Evolutionary conservation across 805 yeast species (phyloP).

Genomic region (Lipomyces spencermartinsiae): DNA sequence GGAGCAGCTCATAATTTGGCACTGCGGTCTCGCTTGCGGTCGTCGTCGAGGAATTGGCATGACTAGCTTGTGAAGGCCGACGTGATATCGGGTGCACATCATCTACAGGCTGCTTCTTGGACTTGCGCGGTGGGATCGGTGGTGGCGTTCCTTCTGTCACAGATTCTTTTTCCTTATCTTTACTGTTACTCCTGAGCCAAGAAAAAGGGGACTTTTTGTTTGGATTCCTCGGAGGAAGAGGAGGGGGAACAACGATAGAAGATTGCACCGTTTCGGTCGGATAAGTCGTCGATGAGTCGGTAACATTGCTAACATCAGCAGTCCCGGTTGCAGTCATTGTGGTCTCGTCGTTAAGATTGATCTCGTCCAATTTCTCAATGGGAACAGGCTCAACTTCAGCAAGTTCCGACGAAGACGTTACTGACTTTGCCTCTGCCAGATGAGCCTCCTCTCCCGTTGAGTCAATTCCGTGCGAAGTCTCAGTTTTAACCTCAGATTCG

Average conservation of each 20-base stretch:
- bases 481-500: not conserved
- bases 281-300: slow-evolving; percentile 1
- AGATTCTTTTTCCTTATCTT: slow-evolving; percentile 1
- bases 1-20: slow-evolving; percentile 59
- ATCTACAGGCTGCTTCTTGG: slow-evolving; percentile 13
- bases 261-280: slow-evolving; percentile 10
- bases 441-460: not conserved
- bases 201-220: slow-evolving; percentile 42
- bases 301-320: not conserved
- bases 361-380: slow-evolving; percentile 23
- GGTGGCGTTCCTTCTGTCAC: slow-evolving; percentile 10
- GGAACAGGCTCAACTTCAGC: slow-evolving; percentile 5
- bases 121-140: slow-evolving; percentile 16
- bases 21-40: slow-evolving; percentile 9
- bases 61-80: slow-evolving; percentile 47
- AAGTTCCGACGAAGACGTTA: not conserved
- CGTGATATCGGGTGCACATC: slow-evolving; percentile 36
- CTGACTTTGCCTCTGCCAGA: not conserved
- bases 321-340: not conserved
- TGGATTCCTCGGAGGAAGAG: slow-evolving; percentile 28
- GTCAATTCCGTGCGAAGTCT: not conserved
- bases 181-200: slow-evolving; percentile 40
- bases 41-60: slow-evolving; percentile 12
- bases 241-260: slow-evolving; percentile 19
- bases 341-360: slow-evolving; percentile 22